phyloP scores from a whole-genome alignment of 164 flowering plant genomes.

The Vitis labrusca region DNA sequence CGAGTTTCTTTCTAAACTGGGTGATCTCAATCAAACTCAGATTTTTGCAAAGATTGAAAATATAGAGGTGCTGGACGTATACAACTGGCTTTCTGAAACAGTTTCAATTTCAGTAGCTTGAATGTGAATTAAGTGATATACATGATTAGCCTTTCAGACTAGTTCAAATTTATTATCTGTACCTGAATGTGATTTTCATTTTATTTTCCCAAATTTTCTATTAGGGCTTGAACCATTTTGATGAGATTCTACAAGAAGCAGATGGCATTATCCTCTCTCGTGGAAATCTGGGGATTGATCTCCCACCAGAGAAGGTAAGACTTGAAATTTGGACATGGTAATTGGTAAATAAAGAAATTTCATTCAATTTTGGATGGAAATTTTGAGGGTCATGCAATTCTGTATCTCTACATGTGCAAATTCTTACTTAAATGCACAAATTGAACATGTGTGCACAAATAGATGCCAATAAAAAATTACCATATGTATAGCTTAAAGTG shows the following conservation, averaged over 20 bases:
- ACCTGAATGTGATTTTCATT: neutral
- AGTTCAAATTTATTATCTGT: no score
- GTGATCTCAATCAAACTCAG: conserved; percentile 49
- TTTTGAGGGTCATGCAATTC: no score
- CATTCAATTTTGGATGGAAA: no score
- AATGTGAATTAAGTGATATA: no score
- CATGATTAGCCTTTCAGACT: no score
- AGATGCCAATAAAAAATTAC: neutral
- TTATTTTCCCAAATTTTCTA: neutral
- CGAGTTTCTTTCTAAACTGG: conserved; percentile 38
- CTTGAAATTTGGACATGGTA: no score
- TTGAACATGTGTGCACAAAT: neutral
- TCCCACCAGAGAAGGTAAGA: conserved; percentile 73
- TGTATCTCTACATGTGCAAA: neutral
- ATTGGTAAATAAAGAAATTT: no score
- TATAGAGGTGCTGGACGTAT: conserved; percentile 35
- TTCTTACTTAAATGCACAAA: neutral
- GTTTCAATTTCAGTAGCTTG: no score
- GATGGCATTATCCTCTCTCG: conserved; percentile 77
- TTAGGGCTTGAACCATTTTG: conserved; percentile 71
- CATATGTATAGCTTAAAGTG: neutral
- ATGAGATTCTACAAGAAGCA: conserved; percentile 76
- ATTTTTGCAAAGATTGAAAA: conserved; percentile 56
- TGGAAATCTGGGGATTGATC: conserved; percentile 80
- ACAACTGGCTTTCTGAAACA: neutral